A percentile compares a stretch with the other conserved stretches of the same genome.
Evolutionary conservation across 148 eudicot genomes (phyloP).

Genomic region (Diospyros lotus): DNA sequence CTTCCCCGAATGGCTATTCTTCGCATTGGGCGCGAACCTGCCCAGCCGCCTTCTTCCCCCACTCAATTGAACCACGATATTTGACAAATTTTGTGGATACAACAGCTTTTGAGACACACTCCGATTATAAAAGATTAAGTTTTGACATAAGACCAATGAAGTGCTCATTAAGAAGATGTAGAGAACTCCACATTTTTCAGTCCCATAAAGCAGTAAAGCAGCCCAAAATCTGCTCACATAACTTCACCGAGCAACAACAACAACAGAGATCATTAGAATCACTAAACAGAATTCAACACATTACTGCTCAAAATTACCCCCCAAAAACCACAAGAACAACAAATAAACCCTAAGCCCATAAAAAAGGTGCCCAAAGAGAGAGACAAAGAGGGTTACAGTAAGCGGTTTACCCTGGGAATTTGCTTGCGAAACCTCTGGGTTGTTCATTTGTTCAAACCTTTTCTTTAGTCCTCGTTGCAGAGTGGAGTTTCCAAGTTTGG

Average conservation of each 20-base stretch:
- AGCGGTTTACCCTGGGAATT: background rate
- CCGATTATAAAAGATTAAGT: slow-evolving; percentile 22
- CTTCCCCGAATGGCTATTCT: slow-evolving; percentile 38
- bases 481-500: background rate
- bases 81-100: slow-evolving; percentile 7
- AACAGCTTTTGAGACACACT: slow-evolving; percentile 14
- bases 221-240: slow-evolving; percentile 2
- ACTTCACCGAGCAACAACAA: background rate
- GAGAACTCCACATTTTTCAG: slow-evolving; percentile 58
- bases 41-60: slow-evolving; percentile 31
- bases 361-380: background rate
- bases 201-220: slow-evolving; percentile 16
- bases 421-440: background rate
- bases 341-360: slow-evolving; percentile 9
- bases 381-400: background rate
- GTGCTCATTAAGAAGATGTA: slow-evolving; percentile 64
- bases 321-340: background rate
- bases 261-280: background rate
- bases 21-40: slow-evolving; percentile 50
- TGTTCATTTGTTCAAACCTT: background rate
- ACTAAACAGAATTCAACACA: background rate
- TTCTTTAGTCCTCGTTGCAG: too few species aligned
- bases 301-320: background rate
- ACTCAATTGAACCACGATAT: slow-evolving; percentile 20
- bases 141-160: slow-evolving; percentile 40